Evolutionary conservation across 2,329 filamentous ascomycete species (phyloP).

Genomic region (Bisporella sp.): DNA sequence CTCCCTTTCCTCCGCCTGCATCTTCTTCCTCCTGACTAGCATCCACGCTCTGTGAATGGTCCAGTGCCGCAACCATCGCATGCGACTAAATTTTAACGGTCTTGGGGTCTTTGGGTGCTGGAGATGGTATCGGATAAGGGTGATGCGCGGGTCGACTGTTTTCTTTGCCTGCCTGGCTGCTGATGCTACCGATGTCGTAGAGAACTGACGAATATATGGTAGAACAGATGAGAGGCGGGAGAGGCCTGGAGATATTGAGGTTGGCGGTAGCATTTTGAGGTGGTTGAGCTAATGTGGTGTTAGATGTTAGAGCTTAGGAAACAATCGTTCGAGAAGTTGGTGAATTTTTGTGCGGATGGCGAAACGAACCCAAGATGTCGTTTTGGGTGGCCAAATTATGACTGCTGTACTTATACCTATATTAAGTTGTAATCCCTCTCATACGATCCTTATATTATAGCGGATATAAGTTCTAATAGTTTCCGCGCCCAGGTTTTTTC

Average conservation of each 20-base stretch:
- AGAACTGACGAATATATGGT: neutral
- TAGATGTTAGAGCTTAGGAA: too few relatives aligned
- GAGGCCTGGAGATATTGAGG: constrained; percentile 5
- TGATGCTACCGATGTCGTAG: neutral
- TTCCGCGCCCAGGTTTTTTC: too few relatives aligned
- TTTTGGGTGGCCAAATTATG: too few relatives aligned
- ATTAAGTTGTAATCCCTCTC: too few relatives aligned
- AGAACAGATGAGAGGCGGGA: neutral
- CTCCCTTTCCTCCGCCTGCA: constrained; percentile 57
- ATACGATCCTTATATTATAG: too few relatives aligned
- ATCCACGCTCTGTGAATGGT: constrained; percentile 97
- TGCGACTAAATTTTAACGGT: constrained; percentile 82
- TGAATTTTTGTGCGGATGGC: too few relatives aligned
- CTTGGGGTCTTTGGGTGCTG: constrained; percentile 61
- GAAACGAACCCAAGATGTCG: too few relatives aligned
- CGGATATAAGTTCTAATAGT: too few relatives aligned
- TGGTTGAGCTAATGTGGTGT: too few relatives aligned
- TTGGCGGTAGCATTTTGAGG: too few relatives aligned
- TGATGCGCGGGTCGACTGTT: constrained; percentile 27
- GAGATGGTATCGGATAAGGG: constrained; percentile 63
- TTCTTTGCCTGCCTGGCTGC: constrained; percentile 7
- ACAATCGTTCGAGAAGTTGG: too few relatives aligned
- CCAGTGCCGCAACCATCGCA: constrained; percentile 89
- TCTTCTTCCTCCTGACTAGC: constrained; percentile 65
- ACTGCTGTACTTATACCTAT: too few relatives aligned